phyloP scores from a whole-genome alignment of 2,329 filamentous ascomycete species.

The Fusarium robinianum region DNA sequence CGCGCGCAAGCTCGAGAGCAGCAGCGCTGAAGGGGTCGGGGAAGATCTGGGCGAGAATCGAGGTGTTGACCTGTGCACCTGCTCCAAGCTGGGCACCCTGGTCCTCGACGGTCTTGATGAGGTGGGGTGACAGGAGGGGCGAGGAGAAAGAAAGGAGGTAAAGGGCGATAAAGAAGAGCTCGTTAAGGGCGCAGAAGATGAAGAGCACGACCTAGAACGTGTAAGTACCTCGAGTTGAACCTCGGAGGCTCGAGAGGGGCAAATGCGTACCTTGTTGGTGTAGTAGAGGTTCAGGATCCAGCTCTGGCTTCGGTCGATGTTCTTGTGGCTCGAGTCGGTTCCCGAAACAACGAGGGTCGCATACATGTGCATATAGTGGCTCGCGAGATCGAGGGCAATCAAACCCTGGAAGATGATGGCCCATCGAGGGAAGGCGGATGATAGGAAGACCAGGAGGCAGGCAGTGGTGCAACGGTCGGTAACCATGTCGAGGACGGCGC shows the following conservation, averaged over 20 bases:
- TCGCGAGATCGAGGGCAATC: conserved; percentile 90
- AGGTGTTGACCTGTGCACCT: conserved; percentile 71
- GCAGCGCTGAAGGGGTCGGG: conserved; percentile 89
- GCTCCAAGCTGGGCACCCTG: conserved; percentile 60
- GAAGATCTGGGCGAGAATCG: conserved; percentile 75
- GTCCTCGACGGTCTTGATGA: conserved; percentile 66
- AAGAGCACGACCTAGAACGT: conserved; percentile 79
- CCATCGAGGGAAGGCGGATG: conserved; percentile 92
- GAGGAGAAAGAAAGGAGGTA: conserved; percentile 98
- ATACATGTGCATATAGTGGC: conserved; percentile 99
- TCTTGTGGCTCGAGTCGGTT: conserved; percentile 84
- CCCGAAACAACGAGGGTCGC: conserved; percentile 88
- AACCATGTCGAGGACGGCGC: conserved; percentile 97
- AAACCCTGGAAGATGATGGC: conserved; percentile 91
- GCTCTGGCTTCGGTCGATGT: conserved; percentile 84
- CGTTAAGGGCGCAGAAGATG: conserved; percentile 86
- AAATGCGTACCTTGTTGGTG: conserved; percentile 79
- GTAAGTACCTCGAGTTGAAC: conserved; percentile 8
- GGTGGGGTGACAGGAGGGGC: conserved; percentile 82
- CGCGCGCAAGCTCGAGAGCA: conserved; percentile 87
- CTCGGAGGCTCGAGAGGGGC: background rate
- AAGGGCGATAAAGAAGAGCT: conserved; percentile 96
- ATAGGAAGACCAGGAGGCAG: conserved; percentile 91
- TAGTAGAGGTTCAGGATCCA: conserved; percentile 95
- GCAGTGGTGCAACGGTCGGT: conserved; percentile 97